These are phyloP conservation scores for Spergularia bocconei DNA, from an alignment of 148 eudicot genomes.

Conservation along the genomic window DNA sequence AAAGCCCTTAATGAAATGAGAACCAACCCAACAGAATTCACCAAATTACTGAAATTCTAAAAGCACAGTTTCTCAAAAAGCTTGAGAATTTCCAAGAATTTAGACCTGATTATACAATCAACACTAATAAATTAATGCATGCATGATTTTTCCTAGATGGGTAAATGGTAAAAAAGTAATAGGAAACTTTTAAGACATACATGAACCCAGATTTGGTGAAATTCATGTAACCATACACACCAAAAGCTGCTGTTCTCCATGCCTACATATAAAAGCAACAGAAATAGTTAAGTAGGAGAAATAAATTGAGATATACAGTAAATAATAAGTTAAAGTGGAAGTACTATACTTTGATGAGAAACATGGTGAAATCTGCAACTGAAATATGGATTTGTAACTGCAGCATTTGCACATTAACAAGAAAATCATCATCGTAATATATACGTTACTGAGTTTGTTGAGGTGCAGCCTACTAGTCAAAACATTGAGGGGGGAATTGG, in stretches of 20 bases:
- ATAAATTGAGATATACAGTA: not conserved
- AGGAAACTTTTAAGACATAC: slow-evolving; percentile 35
- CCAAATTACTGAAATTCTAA: not conserved
- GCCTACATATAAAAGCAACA: slow-evolving; percentile 38
- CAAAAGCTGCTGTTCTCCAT: slow-evolving; percentile 82
- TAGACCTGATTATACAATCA: not conserved
- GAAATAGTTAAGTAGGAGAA: not conserved
- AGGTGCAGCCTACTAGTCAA: not conserved
- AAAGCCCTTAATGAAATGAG: no score
- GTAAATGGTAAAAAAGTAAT: no score
- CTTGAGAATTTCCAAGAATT: not conserved
- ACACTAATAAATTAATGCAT: not conserved
- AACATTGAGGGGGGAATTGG: no score
- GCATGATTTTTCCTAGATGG: no score
- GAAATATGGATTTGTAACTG: slow-evolving; percentile 35
- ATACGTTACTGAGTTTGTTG: not conserved
- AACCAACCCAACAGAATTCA: not conserved
- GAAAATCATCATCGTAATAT: not conserved
- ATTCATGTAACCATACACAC: slow-evolving; percentile 68
- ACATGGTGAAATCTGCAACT: slow-evolving; percentile 40
- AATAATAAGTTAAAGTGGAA: not conserved
- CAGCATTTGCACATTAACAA: not conserved
- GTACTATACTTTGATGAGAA: slow-evolving; percentile 74
- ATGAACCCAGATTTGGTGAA: slow-evolving; percentile 71
- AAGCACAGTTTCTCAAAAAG: not conserved